Conservation (phyloP, 768 basidiomycete species). For the Agaricus sinodeliciosus region DNA sequence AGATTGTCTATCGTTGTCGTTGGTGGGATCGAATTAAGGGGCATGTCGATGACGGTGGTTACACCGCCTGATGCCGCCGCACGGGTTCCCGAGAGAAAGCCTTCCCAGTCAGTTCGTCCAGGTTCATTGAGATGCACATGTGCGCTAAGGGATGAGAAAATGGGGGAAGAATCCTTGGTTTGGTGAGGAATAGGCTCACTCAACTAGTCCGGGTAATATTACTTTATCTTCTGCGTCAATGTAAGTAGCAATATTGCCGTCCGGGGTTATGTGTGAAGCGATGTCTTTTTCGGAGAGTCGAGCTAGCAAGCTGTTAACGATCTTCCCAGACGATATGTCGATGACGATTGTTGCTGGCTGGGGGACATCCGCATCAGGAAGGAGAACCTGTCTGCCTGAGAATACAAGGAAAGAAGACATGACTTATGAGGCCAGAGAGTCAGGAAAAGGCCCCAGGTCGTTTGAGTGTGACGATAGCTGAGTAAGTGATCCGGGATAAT, state of each 20-base stretch:
- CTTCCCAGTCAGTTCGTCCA: constrained; percentile 91
- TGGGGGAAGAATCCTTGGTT: not conserved
- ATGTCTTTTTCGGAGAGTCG: constrained; percentile 25
- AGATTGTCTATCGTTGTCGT: constrained; percentile 84
- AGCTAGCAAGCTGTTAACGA: constrained; percentile 38
- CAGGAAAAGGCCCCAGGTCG: too few relatives aligned
- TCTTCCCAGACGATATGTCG: constrained; percentile 51
- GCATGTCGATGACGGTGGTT: constrained; percentile 98
- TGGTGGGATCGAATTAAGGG: constrained; percentile 93
- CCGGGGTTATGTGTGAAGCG: constrained; percentile 16
- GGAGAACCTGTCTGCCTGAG: constrained; percentile 49
- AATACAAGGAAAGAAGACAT: constrained; percentile 32
- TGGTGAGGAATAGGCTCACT: constrained; percentile 39
- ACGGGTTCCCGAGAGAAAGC: constrained; percentile 84
- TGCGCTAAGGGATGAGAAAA: constrained; percentile 38
- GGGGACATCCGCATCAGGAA: constrained; percentile 41
- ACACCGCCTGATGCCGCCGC: constrained; percentile 92
- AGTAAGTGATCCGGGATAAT: not conserved
- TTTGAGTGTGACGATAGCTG: too few relatives aligned
- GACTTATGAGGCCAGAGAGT: not conserved
- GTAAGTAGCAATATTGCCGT: constrained; percentile 28
- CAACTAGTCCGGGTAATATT: constrained; percentile 75
- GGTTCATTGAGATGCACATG: constrained; percentile 95
- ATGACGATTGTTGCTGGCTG: constrained; percentile 64
- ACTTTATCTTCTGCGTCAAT: constrained; percentile 53